Evolutionary conservation across 495 filamentous ascomycete species (phyloP).

Genomic region (Neurospora sp.): DNA sequence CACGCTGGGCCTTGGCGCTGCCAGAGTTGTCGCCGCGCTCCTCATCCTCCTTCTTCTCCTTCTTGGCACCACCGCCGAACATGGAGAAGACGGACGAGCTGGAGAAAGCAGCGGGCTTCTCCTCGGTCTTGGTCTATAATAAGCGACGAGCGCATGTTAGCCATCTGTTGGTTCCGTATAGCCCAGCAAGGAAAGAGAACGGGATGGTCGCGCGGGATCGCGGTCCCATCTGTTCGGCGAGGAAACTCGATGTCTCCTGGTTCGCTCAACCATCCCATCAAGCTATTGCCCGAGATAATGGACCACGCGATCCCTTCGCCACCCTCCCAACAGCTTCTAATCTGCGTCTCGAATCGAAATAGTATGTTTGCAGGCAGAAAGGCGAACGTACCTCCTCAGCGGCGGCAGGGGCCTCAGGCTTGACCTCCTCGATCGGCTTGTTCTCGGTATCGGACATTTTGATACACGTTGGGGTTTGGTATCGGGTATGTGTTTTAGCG

Average conservation of each 20-base stretch:
- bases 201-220: neutral
- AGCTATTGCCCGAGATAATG: neutral
- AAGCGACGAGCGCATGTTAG: neutral
- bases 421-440: slow-evolving; percentile 27
- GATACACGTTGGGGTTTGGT: neutral
- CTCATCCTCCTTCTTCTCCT: slow-evolving; percentile 62
- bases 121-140: slow-evolving; percentile 1
- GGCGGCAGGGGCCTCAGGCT: slow-evolving; percentile 38
- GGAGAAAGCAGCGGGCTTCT: slow-evolving; percentile 25
- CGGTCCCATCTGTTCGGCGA: neutral
- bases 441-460: slow-evolving; percentile 35
- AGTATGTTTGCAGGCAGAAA: neutral
- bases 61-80: slow-evolving; percentile 93
- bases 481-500: neutral
- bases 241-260: neutral
- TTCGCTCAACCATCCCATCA: neutral
- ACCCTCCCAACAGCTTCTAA: neutral
- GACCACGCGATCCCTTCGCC: neutral
- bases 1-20: slow-evolving; percentile 76
- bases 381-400: slow-evolving; percentile 30
- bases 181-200: neutral
- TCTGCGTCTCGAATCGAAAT: neutral
- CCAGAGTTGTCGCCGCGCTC: slow-evolving; percentile 72
- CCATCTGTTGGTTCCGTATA: neutral
- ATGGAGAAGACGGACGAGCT: slow-evolving; percentile 72